Base-by-base conservation (phyloP, 2,329 filamentous ascomycete genomes). In the Pseudogymnoascus pannorum region DNA sequence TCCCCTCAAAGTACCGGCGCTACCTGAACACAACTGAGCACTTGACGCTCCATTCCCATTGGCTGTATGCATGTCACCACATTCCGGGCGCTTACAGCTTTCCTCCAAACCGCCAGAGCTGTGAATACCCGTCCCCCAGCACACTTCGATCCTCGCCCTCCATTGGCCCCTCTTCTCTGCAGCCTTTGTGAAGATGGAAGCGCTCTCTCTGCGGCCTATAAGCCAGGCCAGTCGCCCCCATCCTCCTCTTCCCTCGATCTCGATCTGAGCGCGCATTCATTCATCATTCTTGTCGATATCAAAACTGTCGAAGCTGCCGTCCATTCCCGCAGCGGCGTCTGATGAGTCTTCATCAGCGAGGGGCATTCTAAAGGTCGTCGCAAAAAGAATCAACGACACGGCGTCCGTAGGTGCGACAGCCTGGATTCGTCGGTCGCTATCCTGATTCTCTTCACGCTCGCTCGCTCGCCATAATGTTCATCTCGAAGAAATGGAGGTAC, bases 401-500 rank as follows among this genome's bases (percentile, higher is more conserved):
- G 48, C 48, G 48, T 31, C 48, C 48, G 48, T 7, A 31, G 48
- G 48, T 7, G 24, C 48, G 48, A 54, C 48, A 54, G n/a, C 24
- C 22, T 31, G 44, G 44, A 54, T 54, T 54, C 48, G 48, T 26
- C 24, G 48, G 48, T 31, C 48, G 48, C 48, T 54, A 54, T 54
- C 26, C 48, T 54, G 26, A 54, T 54, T 54, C n/a, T 31, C 9
- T 29, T 18, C 2, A 54, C 48, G 26, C n/a, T 54, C 48, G 48
- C n/a, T 54, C 48, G 48, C 48, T 54, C 48, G 48, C 24, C n/a
- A 54, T 54, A 7, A 12, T 54, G 48, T 58, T 58, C 57, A 58
- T 79, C 61, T 75, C 78, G 16, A 75, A 73, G 66, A 70, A 74
- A 69, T 84, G 81, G 81, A 78, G 76, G 63, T 72, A 72, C 36